Evolutionary conservation across 352 stramenopile species (phyloP), one percentile per base, ranked within the genome.

Genomic region (Globisporangium nunn): DNA sequence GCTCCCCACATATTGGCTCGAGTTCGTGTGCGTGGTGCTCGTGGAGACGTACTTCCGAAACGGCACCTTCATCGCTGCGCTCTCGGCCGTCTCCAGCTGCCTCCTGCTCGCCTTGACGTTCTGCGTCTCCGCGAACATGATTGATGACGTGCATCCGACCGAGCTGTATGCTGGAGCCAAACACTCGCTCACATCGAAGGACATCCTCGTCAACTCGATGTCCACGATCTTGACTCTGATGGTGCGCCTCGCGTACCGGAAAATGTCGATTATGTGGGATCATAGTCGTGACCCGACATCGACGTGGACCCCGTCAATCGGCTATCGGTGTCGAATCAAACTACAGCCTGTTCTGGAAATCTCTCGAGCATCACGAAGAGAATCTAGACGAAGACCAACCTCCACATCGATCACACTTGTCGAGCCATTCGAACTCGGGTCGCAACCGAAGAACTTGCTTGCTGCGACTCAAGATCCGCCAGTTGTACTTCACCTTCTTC

Each of bases 11-110:
- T 59, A 29, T 17, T 58, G 58, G 29, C 33, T 60, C 51, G 58
- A 60, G 47, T 60, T 63, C 44, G 6, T 54, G 31, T 35, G 58
- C 29, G 30, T 56, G 17, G 18, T 59, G 18, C 52, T 63, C 15
- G 46, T 63, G 23, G 52, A 63, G 44, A 44, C 51, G 17, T 59
- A 58, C n/a, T 59, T 63, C 39, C 41, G 44, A 4, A 18, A 46
- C 44, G 8, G 17, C 17, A 39, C 12, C 18, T 48, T 33, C 18
- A 39, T 64, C 29, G 44, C 52, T 14, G 12, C 61, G 11, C 10
- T 44, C 28, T 35, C 28, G 0, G 28, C 50, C n/a, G 18, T 60
- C n/a, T 53, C 59, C 14, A 47, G 37, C 18, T 44, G 33, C 30
- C 51, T 50, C 5, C 46, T 61, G 30, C 29, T 61, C 10, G 52